These are phyloP conservation scores for Cronartium quercuum DNA, from an alignment of 1,284 basidiomycete species.

Conservation along the genomic window DNA sequence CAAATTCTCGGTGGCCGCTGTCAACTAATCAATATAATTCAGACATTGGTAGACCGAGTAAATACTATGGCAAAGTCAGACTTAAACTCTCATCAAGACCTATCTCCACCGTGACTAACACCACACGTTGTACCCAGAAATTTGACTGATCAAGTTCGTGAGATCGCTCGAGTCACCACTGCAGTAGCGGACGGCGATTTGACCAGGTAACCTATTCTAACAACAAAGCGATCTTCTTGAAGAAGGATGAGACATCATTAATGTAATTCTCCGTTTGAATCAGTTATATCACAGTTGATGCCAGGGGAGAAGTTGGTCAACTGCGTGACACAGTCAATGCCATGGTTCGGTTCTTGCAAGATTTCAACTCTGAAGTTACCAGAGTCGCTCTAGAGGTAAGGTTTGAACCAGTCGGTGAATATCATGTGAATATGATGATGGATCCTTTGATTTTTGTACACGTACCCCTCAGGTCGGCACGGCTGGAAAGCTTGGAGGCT, in stretches of 20 bases:
- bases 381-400: constrained; percentile 36
- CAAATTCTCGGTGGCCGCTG: no score
- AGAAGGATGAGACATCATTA: neutral
- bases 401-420: neutral
- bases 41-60: constrained; percentile 36
- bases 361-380: constrained; percentile 36
- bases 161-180: constrained; percentile 35
- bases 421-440: neutral
- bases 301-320: constrained; percentile 29
- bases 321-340: constrained; percentile 35
- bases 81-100: neutral
- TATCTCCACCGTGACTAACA: constrained; percentile 1
- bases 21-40: neutral
- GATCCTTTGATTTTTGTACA: neutral
- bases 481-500: constrained; percentile 83
- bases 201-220: constrained; percentile 9
- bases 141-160: constrained; percentile 36
- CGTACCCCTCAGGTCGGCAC: constrained; percentile 58
- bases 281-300: constrained; percentile 35
- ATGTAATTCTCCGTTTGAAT: neutral
- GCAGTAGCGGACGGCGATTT: constrained; percentile 37
- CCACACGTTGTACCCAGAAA: constrained; percentile 1
- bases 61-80: constrained; percentile 37
- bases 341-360: constrained; percentile 37
- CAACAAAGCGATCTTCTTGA: neutral